Conservation (phyloP, 441 rosid genomes). For the Erysimum pusillum region DNA sequence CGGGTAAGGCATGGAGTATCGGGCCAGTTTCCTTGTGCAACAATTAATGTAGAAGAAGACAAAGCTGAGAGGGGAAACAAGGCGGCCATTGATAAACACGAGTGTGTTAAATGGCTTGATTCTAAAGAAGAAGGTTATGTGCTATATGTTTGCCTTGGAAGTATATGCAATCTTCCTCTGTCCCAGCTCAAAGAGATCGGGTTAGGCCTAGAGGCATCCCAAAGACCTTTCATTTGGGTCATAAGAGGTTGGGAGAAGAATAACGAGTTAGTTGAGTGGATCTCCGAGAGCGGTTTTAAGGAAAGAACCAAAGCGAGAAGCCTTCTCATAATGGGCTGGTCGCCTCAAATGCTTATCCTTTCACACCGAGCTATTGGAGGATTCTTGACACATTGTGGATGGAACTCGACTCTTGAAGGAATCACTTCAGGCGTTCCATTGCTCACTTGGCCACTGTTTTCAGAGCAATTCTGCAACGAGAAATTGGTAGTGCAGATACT, state of each 20-base stretch:
- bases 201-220: slow-evolving; percentile 48
- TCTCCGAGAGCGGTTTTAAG: slow-evolving; percentile 44
- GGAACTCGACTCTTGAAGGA: slow-evolving; percentile 64
- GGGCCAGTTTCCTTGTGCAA: slow-evolving; percentile 55
- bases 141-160: slow-evolving; percentile 62
- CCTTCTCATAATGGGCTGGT: slow-evolving; percentile 58
- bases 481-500: slow-evolving; percentile 54
- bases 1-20: slow-evolving; percentile 46
- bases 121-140: slow-evolving; percentile 47
- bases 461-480: slow-evolving; percentile 58
- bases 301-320: slow-evolving; percentile 54
- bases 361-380: slow-evolving; percentile 60
- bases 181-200: slow-evolving; percentile 53
- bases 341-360: slow-evolving; percentile 60
- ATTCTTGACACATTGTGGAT: slow-evolving; percentile 71
- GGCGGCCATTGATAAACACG: slow-evolving; percentile 28
- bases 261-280: slow-evolving; percentile 51
- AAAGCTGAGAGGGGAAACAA: slow-evolving; percentile 52
- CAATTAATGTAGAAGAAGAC: slow-evolving; percentile 39
- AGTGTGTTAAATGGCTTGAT: slow-evolving; percentile 56
- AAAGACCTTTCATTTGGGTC: slow-evolving; percentile 55
- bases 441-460: slow-evolving; percentile 59
- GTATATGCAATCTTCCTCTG: slow-evolving; percentile 45
- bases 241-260: slow-evolving; percentile 46
- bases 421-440: slow-evolving; percentile 50